Evolutionary conservation across 2,329 filamentous ascomycete genomes (phyloP).

Genomic region (Fusarium ramigenum): DNA sequence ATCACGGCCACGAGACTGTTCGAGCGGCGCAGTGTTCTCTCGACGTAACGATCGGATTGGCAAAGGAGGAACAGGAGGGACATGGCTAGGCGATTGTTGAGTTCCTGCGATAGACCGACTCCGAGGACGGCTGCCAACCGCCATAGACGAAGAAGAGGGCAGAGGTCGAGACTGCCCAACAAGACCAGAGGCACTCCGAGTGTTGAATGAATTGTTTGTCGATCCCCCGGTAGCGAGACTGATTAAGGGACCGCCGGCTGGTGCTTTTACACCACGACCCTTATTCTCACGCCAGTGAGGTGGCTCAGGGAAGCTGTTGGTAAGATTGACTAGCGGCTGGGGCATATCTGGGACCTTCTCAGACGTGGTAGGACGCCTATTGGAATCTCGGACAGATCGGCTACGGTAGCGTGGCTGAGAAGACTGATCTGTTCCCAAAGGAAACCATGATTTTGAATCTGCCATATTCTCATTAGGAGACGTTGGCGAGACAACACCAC

Average conservation of each 20-base stretch:
- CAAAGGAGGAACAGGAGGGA: slow-evolving; percentile 41
- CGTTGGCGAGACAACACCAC: slow-evolving; percentile 36
- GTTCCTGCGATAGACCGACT: slow-evolving; percentile 42
- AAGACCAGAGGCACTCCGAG: slow-evolving; percentile 26
- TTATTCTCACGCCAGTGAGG: slow-evolving; percentile 64
- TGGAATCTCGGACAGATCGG: slow-evolving; percentile 35
- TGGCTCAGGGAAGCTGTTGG: slow-evolving; percentile 68
- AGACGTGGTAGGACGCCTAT: slow-evolving; percentile 38
- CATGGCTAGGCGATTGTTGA: slow-evolving; percentile 22
- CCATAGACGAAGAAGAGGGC: slow-evolving; percentile 24
- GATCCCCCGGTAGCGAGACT: slow-evolving; percentile 53
- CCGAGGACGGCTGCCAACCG: slow-evolving; percentile 28
- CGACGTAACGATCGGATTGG: slow-evolving; percentile 44
- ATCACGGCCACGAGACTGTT: slow-evolving; percentile 39
- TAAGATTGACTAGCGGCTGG: slow-evolving; percentile 75
- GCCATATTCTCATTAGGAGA: slow-evolving; percentile 41
- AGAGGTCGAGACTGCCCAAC: slow-evolving; percentile 28
- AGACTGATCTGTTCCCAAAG: slow-evolving; percentile 51
- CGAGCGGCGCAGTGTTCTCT: slow-evolving; percentile 35
- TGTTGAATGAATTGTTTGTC: slow-evolving; percentile 12
- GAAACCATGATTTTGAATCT: slow-evolving; percentile 49
- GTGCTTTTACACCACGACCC: slow-evolving; percentile 57
- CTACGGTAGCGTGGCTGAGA: slow-evolving; percentile 43
- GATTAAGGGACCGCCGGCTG: slow-evolving; percentile 55
- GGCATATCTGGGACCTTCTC: slow-evolving; percentile 48